Evolutionary conservation across 805 yeast species (phyloP), one percentile per base, ranked within the genome.

Genomic region (Kluyveromyces starmeri): DNA sequence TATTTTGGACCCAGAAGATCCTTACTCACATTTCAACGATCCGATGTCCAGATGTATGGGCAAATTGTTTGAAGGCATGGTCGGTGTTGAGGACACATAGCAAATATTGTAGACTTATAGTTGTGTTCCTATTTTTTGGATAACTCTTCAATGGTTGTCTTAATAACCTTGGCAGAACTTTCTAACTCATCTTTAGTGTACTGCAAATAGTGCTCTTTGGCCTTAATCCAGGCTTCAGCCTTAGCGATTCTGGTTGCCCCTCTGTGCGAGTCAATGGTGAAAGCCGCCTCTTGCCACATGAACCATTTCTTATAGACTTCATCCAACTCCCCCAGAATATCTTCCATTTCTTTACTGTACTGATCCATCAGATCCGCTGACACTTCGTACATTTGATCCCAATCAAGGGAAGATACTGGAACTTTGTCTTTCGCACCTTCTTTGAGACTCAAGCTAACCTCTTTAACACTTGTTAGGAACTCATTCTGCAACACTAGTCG

Each of bases 21-120:
- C 76, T 0, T 76, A 77, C 46, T 59, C 53, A 19, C 83, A 77
- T 53, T 77, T 57, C 41, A 64, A 61, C 21, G 61, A 62, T n/a
- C 48, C 54, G 1, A 36, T 34, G 6, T 65, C 68, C 7, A 44
- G 50, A 0, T 77, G 82, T 40, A 71, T 65, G 46, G 67, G 67
- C 4, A 57, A 59, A 35, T 50, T 77, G 20, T 76, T 77, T 42
- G 69, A 70, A 23, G 82, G 82, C 1, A 54, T 68, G 58, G 53
- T 60, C n/a, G 61, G 60, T 1, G 48, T 40, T 3, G 60, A 53
- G 23, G 17, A 15, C n/a, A n/a, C n/a, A n/a, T n/a, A n/a, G n/a
- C n/a, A n/a, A n/a, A n/a, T n/a, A n/a, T n/a, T n/a, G n/a, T n/a
- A n/a, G n/a, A n/a, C n/a, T n/a, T n/a, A n/a, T n/a, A n/a, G n/a